These are phyloP conservation scores for Clausena lansium DNA, from an alignment of 345 rosid genomes.

Conservation along the genomic window DNA sequence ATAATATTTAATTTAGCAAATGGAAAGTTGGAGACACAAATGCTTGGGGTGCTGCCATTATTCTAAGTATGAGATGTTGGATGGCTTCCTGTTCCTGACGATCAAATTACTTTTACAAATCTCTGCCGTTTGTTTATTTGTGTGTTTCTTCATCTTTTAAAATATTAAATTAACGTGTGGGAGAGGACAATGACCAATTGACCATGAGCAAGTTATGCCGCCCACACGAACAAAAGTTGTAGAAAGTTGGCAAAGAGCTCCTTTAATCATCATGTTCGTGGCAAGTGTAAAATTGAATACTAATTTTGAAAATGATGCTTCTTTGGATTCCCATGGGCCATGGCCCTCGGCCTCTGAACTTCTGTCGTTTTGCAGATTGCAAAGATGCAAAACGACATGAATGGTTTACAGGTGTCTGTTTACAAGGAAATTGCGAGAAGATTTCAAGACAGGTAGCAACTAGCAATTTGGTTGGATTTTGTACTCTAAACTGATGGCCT, in stretches of 20 bases:
- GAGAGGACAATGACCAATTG: neutral
- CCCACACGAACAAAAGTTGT: constrained; percentile 1
- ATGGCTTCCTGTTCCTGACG: constrained; percentile 16
- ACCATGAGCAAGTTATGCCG: neutral
- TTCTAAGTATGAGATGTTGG: constrained; percentile 15
- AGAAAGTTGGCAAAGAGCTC: neutral
- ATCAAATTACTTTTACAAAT: constrained; percentile 6
- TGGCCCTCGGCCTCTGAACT: neutral
- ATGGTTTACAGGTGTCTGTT: neutral
- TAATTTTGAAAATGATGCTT: neutral
- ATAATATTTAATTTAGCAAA: neutral
- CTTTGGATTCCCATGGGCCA: constrained; percentile 3
- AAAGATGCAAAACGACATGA: no score
- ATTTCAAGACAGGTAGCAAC: neutral
- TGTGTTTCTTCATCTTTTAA: neutral
- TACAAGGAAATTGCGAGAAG: neutral
- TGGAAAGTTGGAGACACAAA: constrained; percentile 12
- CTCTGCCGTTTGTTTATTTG: neutral
- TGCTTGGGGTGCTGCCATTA: neutral
- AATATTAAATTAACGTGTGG: neutral
- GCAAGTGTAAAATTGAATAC: neutral
- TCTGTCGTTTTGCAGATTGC: neutral
- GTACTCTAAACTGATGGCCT: neutral
- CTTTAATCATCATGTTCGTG: neutral
- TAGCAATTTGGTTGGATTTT: neutral